Conservation (phyloP, 108 stramenopile species). For the Nannochloropsis granulata region DNA sequence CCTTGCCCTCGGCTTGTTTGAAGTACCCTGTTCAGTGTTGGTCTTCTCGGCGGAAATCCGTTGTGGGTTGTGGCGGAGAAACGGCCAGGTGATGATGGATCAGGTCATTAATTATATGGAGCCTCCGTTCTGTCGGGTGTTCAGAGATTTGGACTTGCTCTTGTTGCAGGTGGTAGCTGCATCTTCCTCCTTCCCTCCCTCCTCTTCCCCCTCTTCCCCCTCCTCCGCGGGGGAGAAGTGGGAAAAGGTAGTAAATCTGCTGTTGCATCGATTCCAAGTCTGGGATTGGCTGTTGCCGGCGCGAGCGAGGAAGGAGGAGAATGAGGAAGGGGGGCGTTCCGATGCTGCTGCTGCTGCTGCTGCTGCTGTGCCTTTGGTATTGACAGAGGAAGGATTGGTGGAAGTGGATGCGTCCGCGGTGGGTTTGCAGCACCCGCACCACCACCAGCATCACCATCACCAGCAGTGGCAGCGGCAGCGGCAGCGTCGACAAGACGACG, state of each 20-base stretch:
- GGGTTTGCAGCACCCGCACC: background rate
- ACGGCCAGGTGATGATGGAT: conserved; percentile 49
- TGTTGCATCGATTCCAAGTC: conserved; percentile 22
- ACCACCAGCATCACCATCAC: too few relatives aligned
- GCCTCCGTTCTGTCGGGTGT: conserved; percentile 72
- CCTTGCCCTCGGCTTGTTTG: background rate
- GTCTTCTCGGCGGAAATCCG: conserved; percentile 60
- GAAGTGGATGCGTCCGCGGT: background rate
- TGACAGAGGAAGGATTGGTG: background rate
- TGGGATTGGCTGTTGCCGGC: background rate
- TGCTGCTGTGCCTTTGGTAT: background rate
- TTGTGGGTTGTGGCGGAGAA: conserved; percentile 73
- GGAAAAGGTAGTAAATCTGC: conserved; percentile 17
- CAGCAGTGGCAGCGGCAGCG: background rate
- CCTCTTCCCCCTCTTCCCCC: background rate
- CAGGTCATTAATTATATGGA: conserved; percentile 61
- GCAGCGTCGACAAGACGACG: background rate
- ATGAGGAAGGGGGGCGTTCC: background rate
- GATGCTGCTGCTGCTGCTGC: background rate
- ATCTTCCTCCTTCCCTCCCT: background rate
- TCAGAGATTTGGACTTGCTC: conserved; percentile 69
- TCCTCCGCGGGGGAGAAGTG: conserved; percentile 2
- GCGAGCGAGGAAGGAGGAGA: background rate
- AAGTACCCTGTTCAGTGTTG: conserved; percentile 14
- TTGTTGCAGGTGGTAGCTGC: conserved; percentile 19